Base-by-base conservation (phyloP, 2,329 filamentous ascomycete species). In the Claviceps sp. region DNA sequence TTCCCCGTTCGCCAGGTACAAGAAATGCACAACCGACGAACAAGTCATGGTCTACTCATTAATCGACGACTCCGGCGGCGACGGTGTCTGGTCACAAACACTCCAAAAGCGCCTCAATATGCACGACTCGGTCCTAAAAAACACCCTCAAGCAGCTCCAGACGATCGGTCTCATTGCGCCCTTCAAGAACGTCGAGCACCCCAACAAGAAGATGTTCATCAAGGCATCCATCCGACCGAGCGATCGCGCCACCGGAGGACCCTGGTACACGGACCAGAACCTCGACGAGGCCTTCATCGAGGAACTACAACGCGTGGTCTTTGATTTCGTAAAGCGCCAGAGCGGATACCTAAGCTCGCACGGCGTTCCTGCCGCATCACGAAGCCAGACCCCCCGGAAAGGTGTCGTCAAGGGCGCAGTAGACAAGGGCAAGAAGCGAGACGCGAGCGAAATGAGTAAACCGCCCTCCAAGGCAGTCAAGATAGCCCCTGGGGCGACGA, bases 141-240 rank as follows among this genome's bases (percentile, higher is more conserved):
- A 85, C 61, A 83, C 83, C 30, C 76, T 97, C 59, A 95, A 94
- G 71, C 81, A 84, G 56, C 81, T 98, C 55, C 87, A 94, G 67
- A 72, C 76, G 41, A 90, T 89, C 65, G 81, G 82, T 38, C 82
- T 94, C 64, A 89, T 98, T 66, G 86, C 87, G 62, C 82, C 84
- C 53, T 89, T 97, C 70, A 93, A 91, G 70, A 93, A 85, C 67
- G 89, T 95, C 68, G 89, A 95, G 70, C 84, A 87, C 63, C 88
- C 89, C 30, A 87, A 84, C 58, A 86, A 93, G 65, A 95, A 95
- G 70, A 95, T 95, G 78, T 98, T 93, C 75, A 95, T 98, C 77
- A 84, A 95, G 62, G 81, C 84, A 51, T 84, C 84, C 56, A 78
- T 98, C 55, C 81, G 82, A 11, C 91, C 93, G 0, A 88, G 85